phyloP scores from a whole-genome alignment of 2,329 filamentous ascomycete genomes.

The Nemania sp. region DNA sequence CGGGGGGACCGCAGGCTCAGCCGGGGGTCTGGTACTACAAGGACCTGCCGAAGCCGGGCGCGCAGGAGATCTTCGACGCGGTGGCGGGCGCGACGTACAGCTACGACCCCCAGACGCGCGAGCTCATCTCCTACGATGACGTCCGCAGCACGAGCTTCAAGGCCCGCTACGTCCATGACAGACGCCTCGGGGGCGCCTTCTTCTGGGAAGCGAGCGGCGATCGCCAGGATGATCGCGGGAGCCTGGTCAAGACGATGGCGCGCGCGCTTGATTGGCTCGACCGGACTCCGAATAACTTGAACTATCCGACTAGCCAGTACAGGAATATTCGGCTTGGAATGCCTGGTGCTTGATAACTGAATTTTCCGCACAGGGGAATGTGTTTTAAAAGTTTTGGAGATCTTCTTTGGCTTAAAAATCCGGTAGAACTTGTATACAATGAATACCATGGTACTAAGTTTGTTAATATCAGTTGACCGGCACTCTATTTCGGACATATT shows the following conservation, averaged over 20 bases:
- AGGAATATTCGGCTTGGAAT: constrained; percentile 55
- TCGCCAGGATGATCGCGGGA: constrained; percentile 49
- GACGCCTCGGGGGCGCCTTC: constrained; percentile 72
- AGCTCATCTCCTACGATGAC: constrained; percentile 73
- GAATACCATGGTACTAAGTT: neutral
- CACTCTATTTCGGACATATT: neutral
- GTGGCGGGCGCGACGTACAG: constrained; percentile 69
- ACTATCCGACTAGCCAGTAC: constrained; percentile 60
- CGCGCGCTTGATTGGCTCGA: constrained; percentile 54
- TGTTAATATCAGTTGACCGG: neutral
- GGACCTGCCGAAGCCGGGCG: constrained; percentile 64
- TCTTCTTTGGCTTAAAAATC: constrained; percentile 1
- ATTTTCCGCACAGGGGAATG: neutral
- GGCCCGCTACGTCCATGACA: constrained; percentile 61
- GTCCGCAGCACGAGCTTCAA: constrained; percentile 62
- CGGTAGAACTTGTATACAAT: neutral
- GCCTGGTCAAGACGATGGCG: constrained; percentile 61
- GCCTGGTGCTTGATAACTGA: constrained; percentile 26
- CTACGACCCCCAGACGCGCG: constrained; percentile 61
- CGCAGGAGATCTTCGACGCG: constrained; percentile 59
- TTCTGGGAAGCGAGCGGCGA: constrained; percentile 85
- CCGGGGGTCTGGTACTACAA: constrained; percentile 67
- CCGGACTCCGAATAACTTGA: constrained; percentile 53
- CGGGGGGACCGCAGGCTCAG: constrained; percentile 58
- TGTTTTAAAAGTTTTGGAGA: neutral